Base-by-base conservation (phyloP, 768 basidiomycete genomes). In the Boletus rubescentipes region DNA sequence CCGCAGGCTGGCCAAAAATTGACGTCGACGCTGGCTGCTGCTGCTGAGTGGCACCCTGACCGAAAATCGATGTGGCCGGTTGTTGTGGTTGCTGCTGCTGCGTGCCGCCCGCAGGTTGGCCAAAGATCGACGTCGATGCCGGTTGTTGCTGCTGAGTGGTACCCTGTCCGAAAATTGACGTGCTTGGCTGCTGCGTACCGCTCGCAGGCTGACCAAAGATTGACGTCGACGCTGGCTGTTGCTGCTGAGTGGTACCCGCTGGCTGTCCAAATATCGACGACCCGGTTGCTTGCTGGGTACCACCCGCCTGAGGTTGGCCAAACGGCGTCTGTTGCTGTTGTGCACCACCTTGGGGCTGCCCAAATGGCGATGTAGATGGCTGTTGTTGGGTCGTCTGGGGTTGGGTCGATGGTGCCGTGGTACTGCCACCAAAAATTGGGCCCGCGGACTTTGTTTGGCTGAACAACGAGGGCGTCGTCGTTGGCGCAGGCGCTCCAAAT, bases 401-500 rank as follows among this genome's bases (percentile, higher is more conserved):
- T 51, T 64, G 59, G 11, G 56, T 55, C 37, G 52, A 47, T 4
- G 63, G 38, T 0, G 61, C 40, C 12, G 55, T 26, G 26, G 26
- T 26, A 26, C 26, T 6, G 6, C 26, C 6, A 26, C 77, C 77
- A 67, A 81, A 81, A 49, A 77, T 59, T 15, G 72, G 65, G 16
- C 62, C 63, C 43, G 63, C 54, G 26, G 74, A 62, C 54, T 72
- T 75, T 34, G 65, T 46, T 53, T 67, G 66, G 11, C 73, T 64
- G 45, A 74, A 73, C 34, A 71, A 48, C 40, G 68, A 58, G 36
- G 72, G 60, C 32, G 75, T 68, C 55, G 76, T 74, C 39, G 74
- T 60, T 23, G 77, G 72, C 65, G 79, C 79, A 23, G 77, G 72
- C 65, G 79, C 79, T 26, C 75, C 72, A 18, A 77, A 57, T 32